phyloP scores from a whole-genome alignment of 108 stramenopile species.

The Ochromonas danica region DNA sequence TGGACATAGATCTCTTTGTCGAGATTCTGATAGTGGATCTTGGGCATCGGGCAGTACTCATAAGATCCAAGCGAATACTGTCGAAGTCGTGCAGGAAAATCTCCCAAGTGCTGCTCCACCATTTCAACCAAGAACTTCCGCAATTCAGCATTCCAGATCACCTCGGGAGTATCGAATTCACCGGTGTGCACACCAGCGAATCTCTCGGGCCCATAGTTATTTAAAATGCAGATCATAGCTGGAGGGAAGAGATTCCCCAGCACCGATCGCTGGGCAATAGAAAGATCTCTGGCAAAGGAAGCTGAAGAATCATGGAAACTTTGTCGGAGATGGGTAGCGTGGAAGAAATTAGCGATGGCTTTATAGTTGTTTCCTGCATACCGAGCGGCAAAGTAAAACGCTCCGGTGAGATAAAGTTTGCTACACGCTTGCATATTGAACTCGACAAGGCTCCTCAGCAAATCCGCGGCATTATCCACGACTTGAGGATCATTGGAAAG shows the following conservation, averaged over 20 bases:
- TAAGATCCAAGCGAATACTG: conserved; percentile 67
- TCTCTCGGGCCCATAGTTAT: conserved; percentile 67
- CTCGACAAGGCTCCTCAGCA: conserved; percentile 60
- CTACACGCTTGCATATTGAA: conserved; percentile 67
- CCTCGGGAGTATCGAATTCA: conserved; percentile 72
- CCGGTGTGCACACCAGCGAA: conserved; percentile 67
- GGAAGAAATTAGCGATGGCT: conserved; percentile 58
- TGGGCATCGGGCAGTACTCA: conserved; percentile 74
- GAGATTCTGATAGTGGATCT: conserved; percentile 64
- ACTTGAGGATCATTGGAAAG: conserved; percentile 64
- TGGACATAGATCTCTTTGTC: conserved; percentile 72
- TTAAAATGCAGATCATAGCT: conserved; percentile 63
- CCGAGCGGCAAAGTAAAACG: conserved; percentile 64
- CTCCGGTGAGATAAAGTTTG: conserved; percentile 72
- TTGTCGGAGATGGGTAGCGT: conserved; percentile 66
- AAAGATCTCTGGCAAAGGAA: conserved; percentile 55
- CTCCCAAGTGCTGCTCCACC: conserved; percentile 73
- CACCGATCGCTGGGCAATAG: conserved; percentile 49
- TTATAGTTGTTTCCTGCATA: conserved; percentile 69
- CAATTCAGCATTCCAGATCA: conserved; percentile 75
- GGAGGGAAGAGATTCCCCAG: conserved; percentile 68
- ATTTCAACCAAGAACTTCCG: conserved; percentile 69
- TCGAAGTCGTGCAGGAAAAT: conserved; percentile 70
- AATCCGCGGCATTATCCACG: conserved; percentile 60
- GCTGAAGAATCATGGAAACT: conserved; percentile 63